Evolutionary conservation across 2,329 filamentous ascomycete genomes (phyloP), one percentile per base, ranked within the genome.

Genomic region (Rhinocladiella similis): DNA sequence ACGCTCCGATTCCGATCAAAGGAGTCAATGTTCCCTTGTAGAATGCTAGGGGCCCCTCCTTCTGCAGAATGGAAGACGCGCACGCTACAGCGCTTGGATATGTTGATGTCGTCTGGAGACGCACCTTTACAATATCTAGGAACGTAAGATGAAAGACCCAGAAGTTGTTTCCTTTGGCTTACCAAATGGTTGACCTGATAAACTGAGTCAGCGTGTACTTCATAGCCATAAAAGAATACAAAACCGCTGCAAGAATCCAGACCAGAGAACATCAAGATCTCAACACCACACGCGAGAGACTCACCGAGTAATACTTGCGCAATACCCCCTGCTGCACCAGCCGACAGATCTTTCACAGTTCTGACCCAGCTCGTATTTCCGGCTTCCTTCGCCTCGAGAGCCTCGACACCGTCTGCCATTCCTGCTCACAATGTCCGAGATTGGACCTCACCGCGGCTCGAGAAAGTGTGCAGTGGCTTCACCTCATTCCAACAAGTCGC

Each of bases 11-110:
- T 65, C 94, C 94, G 55, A 99, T 84, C 54, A 99, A 81, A 0
- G 94, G 94, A 4, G 94, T 97, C 54, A 99, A 80, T 0, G 94
- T 97, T 68, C 94, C 94, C 77, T 99, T 99, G 84, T 99, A 99
- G 80, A 99, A 99, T 55, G 94, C 94, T 12, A 89, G 77, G 2
- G 91, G 81, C 1, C 94, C 94, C 74, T 99, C 94, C 68, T 90
- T 87, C 68, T 84, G 86, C 75, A 90, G 90, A 77, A 99, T 97
- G 62, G 88, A 84, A 50, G 82, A 82, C 6, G 92, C 94, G 64
- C 90, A 90, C 67, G 90, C 82, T 46, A 95, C 75, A 51, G 94
- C 94, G 63, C 84, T 87, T 51, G 83, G 81, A 80, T 97, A 96
- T 65, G 90, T 83, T 19, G 82, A 86, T 52, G 88, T 89, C 14